Evolutionary conservation across 345 rosid genomes (phyloP).

Genomic region (Eucalyptus rudis): DNA sequence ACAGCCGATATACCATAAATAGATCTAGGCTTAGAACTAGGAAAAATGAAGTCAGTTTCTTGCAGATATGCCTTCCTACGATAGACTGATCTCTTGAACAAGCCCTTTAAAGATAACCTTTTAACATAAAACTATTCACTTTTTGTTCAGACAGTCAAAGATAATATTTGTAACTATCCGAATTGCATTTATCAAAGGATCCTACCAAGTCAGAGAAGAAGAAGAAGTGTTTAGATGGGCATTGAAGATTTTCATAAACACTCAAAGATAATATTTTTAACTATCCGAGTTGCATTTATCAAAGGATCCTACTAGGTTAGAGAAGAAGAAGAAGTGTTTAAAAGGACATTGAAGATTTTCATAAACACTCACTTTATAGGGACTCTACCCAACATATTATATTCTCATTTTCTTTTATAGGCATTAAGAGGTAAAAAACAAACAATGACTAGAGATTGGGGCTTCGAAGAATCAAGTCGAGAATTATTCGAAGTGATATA

Average conservation of each 20-base stretch:
- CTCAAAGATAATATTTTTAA: no score
- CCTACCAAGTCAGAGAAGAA: accelerated
- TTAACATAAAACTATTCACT: no score
- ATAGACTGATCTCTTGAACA: accelerated
- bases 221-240: no score
- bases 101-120: accelerated
- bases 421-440: no score
- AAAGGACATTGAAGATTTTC: no score
- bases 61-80: accelerated
- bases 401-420: accelerated
- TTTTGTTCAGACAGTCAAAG: no score
- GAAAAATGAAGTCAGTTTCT: accelerated
- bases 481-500: accelerated
- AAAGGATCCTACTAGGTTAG: accelerated
- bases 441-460: accelerated
- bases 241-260: no score
- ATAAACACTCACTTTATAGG: no score
- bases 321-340: no score
- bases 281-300: no score
- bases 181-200: no score
- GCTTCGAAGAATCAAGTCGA: accelerated
- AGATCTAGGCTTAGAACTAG: accelerated
- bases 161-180: no score
- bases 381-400: accelerated
- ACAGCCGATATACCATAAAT: accelerated